Evolutionary conservation across 1,284 basidiomycete genomes (phyloP).

Genomic region (Chalciporus sp.): DNA sequence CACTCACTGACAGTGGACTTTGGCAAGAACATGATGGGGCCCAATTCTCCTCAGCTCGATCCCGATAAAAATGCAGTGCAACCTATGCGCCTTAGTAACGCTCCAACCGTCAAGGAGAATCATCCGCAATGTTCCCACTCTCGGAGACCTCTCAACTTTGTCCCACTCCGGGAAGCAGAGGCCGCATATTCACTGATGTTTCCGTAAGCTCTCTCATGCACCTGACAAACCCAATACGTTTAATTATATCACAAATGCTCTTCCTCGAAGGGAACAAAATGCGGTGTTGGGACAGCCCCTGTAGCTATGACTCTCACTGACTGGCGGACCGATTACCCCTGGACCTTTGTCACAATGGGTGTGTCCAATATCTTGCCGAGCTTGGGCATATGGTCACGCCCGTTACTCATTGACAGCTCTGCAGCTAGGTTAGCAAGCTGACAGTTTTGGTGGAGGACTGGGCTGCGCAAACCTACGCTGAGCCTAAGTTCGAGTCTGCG

Average conservation of each 20-base stretch:
- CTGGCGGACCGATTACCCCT: neutral
- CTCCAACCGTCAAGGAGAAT: neutral
- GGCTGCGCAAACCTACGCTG: too few species aligned
- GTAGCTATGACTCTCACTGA: neutral
- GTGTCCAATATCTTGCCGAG: neutral
- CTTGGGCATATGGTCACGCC: neutral
- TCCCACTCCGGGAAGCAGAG: constrained; percentile 32
- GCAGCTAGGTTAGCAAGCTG: too few species aligned
- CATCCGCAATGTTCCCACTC: neutral
- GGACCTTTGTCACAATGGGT: neutral
- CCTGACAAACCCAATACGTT: neutral
- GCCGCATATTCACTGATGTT: constrained; percentile 32
- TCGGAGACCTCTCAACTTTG: constrained; percentile 24
- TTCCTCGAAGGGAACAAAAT: constrained; percentile 2
- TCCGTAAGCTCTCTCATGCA: constrained; percentile 19
- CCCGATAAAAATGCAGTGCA: neutral
- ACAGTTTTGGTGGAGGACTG: too few species aligned
- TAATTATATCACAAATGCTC: constrained; percentile 5
- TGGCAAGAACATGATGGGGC: neutral
- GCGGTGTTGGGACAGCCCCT: neutral
- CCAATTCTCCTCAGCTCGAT: neutral
- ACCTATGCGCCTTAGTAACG: neutral
- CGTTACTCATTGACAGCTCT: neutral
- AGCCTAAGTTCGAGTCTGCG: neutral
- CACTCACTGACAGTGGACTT: neutral